phyloP scores from a whole-genome alignment of 345 rosid species.

The Noccaea bulbosa region DNA sequence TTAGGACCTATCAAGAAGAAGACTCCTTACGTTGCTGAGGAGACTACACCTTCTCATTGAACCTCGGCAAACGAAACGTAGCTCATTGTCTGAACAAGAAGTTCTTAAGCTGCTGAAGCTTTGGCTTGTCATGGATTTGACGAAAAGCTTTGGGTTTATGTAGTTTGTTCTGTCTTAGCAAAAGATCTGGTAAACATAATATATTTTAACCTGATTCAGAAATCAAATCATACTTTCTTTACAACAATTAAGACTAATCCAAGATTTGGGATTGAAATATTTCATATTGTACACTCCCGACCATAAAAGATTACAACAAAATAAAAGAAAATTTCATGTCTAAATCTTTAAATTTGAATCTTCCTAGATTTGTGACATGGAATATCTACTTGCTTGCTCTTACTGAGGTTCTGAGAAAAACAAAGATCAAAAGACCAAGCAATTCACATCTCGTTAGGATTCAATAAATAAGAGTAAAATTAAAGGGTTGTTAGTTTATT shows the following conservation, averaged over 20 bases:
- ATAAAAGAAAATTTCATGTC: neutral
- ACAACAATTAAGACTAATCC: constrained; percentile 1
- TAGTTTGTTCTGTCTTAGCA: neutral
- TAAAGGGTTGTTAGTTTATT: neutral
- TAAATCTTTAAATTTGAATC: constrained; percentile 14
- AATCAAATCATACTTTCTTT: neutral
- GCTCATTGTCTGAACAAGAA: constrained; percentile 1
- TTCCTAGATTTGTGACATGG: neutral
- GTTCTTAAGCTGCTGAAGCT: constrained; percentile 22
- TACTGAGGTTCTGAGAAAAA: neutral
- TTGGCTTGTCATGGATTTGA: neutral
- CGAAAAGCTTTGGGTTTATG: neutral
- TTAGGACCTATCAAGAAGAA: constrained; percentile 58
- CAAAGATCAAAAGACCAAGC: neutral
- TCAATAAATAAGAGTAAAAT: neutral
- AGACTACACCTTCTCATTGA: constrained; percentile 53
- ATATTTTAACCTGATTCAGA: neutral
- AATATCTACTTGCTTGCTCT: neutral
- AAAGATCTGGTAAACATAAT: neutral
- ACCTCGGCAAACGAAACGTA: neutral
- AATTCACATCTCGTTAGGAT: too few species aligned
- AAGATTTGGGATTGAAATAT: neutral
- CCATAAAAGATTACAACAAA: constrained; percentile 11
- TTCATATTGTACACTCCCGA: constrained; percentile 1
- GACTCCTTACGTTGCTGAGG: constrained; percentile 30